Evolutionary conservation across 208 protist genomes (phyloP), one percentile per base, ranked within the genome.

Genomic region (Crithidia thermophila): DNA sequence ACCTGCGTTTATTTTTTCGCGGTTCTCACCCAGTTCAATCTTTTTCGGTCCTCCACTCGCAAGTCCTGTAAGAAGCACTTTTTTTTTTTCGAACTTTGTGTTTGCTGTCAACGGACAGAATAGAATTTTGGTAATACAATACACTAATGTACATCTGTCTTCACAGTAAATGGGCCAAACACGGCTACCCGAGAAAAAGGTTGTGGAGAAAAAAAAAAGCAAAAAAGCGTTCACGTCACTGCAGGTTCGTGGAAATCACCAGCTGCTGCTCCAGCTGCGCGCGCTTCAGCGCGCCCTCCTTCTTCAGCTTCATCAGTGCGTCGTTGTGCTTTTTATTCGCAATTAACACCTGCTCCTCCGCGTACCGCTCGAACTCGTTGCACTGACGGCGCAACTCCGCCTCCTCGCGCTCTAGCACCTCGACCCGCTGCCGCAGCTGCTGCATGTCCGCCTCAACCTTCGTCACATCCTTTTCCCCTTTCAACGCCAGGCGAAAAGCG

Each of bases 391-490:
- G 79, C 34, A 93, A 65, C 64, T 65, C 56, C 49, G 79, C 75
- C 72, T 96, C 88, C 60, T 93, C 84, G 66, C 78, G 43, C 49
- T 74, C 72, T 10, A 96, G 69, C 46, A 66, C 57, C 39, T 74
- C 73, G 36, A 92, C 75, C 2, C 80, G 69, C 39, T 75, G 20
- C 52, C 65, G 64, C 42, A 94, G 63, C 11, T 43, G 45, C 14
- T 50, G 37, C 56, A 94, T 94, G 47, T 93, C 81, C 45, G 76
- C 67, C 78, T 89, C 67, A 66, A 91, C 77, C 23, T 66, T 67
- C 33, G 76, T 55, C 28, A 84, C 88, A 42, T 94, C 88, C 71
- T 94, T 93, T 71, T 94, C 88, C 11, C 88, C 91, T 63, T 93
- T 90, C 36, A 96, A 72, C 23, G 91, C 87, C 8, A 96, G 78